Evolutionary conservation across 179 eudicot species (phyloP), one percentile per base, ranked within the genome.

Genomic region (Spinacia oleracea): DNA sequence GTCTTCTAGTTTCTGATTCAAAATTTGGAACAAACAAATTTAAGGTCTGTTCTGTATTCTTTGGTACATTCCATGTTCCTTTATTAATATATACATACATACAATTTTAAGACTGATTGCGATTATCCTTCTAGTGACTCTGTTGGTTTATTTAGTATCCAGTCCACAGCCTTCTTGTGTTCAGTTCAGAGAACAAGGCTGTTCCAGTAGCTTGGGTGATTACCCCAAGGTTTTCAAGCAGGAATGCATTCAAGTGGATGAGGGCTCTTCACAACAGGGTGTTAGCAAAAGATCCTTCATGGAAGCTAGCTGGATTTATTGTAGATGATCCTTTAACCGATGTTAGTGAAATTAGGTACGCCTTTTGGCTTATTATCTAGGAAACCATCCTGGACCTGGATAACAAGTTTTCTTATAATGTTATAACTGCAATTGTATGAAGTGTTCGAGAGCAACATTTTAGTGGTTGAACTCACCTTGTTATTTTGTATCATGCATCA

Each of bases 271-370:
- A 79, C 81, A 93, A 95, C 80, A 82, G 97, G 84, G 92, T 89
- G 84, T 83, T 80, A 55, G 81, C 89, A 5, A 95, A 90, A 82
- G 97, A 91, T 81, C 91, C 98, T 67, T 50, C 90, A 5, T 95
- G 98, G 98, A 95, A 88, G 74, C 83, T 95, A 78, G 98, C 98
- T 58, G 98, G 98, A 42, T 95, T 90, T 84, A 78, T 93, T 74
- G 82, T 95, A 34, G 98, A 95, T 80, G 98, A 93, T 85, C 98
- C 98, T 80, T 85, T 84, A 62, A 83, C 86, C 60, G 97, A 95
- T 74, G 78, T 88, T 77, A 73, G 80, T 51, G 87, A 91, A 23
- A 89, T 93, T 82, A 91, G 95, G 98, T 95, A 69, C 71, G 80
- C 29, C 82, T 32, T 76, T 75, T 78, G 69, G 50, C 79, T 77